Evolutionary conservation across 2,329 filamentous ascomycete species (phyloP).

Genomic region (Neopestalotiopsis sp.): DNA sequence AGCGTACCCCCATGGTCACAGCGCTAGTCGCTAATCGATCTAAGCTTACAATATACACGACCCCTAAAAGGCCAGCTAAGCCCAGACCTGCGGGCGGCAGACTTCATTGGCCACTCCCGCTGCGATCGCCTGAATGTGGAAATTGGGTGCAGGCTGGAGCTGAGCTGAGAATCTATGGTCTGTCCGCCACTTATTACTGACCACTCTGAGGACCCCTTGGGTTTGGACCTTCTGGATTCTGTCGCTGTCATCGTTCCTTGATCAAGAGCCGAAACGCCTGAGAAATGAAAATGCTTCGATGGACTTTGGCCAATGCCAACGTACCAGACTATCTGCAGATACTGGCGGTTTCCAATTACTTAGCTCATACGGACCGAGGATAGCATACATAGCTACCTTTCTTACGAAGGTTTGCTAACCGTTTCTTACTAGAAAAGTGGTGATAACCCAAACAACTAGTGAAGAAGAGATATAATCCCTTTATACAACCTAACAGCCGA

Average conservation of each 20-base stretch:
- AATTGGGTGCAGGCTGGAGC: conserved; percentile 4
- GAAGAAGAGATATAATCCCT: not conserved
- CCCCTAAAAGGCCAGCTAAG: conserved; percentile 6
- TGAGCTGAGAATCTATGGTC: conserved; percentile 5
- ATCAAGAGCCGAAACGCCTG: not conserved
- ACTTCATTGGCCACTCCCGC: not conserved
- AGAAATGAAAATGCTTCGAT: not conserved
- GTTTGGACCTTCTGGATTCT: not conserved
- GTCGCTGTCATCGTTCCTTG: conserved; percentile 2
- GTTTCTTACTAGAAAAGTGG: not conserved
- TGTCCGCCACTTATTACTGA: conserved; percentile 1
- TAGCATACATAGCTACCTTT: too few species aligned
- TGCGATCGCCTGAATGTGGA: not conserved
- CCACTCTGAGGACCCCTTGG: not conserved
- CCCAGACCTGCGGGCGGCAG: not conserved
- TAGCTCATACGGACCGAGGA: too few species aligned
- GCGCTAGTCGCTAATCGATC: conserved; percentile 4
- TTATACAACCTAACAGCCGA: not conserved
- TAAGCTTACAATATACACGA: not conserved
- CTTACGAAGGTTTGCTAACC: not conserved
- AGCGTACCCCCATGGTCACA: not conserved
- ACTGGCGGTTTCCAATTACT: too few species aligned
- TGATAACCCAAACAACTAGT: not conserved
- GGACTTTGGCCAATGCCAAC: conserved; percentile 4
- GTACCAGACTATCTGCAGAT: not conserved